phyloP scores from a whole-genome alignment of 257 asterid species.

The Gynochthodes officinalis region DNA sequence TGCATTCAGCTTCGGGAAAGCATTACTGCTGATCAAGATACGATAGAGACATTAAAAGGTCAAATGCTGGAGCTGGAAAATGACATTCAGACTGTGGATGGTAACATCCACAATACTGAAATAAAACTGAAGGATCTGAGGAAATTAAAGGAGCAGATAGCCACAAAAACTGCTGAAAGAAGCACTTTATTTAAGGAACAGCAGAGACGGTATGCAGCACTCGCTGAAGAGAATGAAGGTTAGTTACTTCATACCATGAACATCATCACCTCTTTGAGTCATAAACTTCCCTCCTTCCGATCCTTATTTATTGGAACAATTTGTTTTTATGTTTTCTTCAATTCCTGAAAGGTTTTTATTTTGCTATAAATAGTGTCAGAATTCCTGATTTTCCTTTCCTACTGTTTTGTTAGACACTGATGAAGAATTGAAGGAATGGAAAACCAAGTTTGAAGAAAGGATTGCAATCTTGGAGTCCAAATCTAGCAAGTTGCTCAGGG shows the following conservation, averaged over 20 bases:
- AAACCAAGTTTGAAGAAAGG: slow-evolving; percentile 76
- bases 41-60: slow-evolving; percentile 51
- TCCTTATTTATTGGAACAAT: not conserved
- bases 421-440: slow-evolving; percentile 93
- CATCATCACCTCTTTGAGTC: not conserved
- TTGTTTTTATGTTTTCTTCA: slow-evolving; percentile 5
- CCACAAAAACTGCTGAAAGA: slow-evolving; percentile 82
- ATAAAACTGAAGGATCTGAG: slow-evolving; percentile 59
- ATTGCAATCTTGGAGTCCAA: slow-evolving; percentile 57
- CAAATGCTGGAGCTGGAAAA: slow-evolving; percentile 76
- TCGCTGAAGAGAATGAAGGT: slow-evolving; percentile 81
- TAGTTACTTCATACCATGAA: slow-evolving; percentile 17
- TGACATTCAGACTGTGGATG: slow-evolving; percentile 57
- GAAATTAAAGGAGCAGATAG: slow-evolving; percentile 57
- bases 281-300: not conserved
- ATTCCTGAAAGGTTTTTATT: not conserved
- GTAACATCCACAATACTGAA: slow-evolving; percentile 70
- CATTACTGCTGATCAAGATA: slow-evolving; percentile 79
- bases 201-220: slow-evolving; percentile 61
- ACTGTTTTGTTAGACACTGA: slow-evolving; percentile 62
- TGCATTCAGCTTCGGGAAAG: slow-evolving; percentile 70
- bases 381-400: slow-evolving; percentile 1
- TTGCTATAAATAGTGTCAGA: slow-evolving; percentile 1
- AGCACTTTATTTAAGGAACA: slow-evolving; percentile 70
- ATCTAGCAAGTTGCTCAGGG: slow-evolving; percentile 60